These are phyloP conservation scores for Penicillium verhagenii DNA, from an alignment of 495 filamentous ascomycete genomes.

Conservation along the genomic window DNA sequence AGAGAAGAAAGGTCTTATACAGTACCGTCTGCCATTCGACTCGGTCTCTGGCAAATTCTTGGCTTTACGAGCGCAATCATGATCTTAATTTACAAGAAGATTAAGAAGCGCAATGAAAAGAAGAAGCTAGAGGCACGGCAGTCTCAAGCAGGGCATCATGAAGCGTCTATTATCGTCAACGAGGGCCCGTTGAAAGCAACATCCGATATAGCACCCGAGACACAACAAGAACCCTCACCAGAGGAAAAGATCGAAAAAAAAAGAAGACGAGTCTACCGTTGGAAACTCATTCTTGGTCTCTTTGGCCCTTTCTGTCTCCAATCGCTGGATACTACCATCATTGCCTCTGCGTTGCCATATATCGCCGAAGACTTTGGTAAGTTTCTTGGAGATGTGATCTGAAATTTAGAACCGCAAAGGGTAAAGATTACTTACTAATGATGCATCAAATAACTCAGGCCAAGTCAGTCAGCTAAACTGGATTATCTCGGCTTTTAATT, in stretches of 20 bases:
- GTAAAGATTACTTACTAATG: neutral
- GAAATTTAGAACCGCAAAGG: neutral
- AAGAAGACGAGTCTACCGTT: slow-evolving; percentile 39
- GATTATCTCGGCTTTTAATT: slow-evolving; percentile 62
- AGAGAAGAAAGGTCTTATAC: no score
- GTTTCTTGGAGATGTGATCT: slow-evolving; percentile 7
- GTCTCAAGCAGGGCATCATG: neutral
- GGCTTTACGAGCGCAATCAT: neutral
- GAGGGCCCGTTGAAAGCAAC: neutral
- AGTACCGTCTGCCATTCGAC: no score
- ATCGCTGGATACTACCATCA: slow-evolving; percentile 57
- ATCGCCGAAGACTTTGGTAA: slow-evolving; percentile 60
- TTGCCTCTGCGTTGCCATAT: slow-evolving; percentile 57
- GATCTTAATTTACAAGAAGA: slow-evolving; percentile 15
- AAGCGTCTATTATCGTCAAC: neutral
- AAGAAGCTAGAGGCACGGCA: slow-evolving; percentile 1
- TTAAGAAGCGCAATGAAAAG: slow-evolving; percentile 15
- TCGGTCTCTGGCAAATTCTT: neutral
- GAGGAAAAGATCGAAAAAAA: slow-evolving; percentile 12
- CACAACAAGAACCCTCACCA: slow-evolving; percentile 1
- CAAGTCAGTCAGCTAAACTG: slow-evolving; percentile 58
- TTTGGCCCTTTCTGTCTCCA: slow-evolving; percentile 51
- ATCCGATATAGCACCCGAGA: neutral
- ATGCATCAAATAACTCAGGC: slow-evolving; percentile 31
- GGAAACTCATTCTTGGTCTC: slow-evolving; percentile 53